phyloP scores from a whole-genome alignment of 192 early-diverging fungal genomes.

The Anaeromyces robustus region DNA sequence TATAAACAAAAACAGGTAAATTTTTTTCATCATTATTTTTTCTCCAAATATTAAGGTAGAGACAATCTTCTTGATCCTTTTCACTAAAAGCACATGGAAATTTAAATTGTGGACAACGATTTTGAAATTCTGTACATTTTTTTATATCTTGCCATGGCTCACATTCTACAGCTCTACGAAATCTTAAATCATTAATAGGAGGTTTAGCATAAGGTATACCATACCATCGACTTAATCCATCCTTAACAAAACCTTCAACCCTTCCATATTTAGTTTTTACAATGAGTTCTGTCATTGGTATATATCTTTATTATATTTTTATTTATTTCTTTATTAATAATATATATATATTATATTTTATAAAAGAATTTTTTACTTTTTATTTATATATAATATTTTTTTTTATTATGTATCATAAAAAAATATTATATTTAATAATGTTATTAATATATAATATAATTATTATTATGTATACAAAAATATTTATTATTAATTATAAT shows the following conservation, averaged over 20 bases:
- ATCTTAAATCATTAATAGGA: background rate
- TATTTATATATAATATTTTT: too few species aligned
- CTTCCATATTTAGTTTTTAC: background rate
- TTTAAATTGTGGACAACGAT: background rate
- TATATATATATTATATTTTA: background rate
- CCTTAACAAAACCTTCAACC: background rate
- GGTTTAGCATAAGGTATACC: background rate
- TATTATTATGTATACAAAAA: too few species aligned
- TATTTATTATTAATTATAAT: too few species aligned
- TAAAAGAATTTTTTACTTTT: too few species aligned
- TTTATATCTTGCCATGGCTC: background rate
- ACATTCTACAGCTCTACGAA: background rate
- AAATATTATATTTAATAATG: too few species aligned
- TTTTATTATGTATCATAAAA: too few species aligned
- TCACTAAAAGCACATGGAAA: background rate
- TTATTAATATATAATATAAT: too few species aligned
- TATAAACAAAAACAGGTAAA: slow-evolving; percentile 44
- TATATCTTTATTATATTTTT: background rate
- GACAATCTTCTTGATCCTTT: slow-evolving; percentile 21
- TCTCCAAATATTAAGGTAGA: slow-evolving; percentile 33
- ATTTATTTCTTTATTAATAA: background rate
- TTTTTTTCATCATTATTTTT: slow-evolving; percentile 6
- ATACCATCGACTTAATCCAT: background rate
- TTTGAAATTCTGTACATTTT: background rate
- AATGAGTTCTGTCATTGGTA: background rate